A percentile compares a stretch with the other conserved stretches of the same genome.
Evolutionary conservation across 1,284 basidiomycete genomes (phyloP).

Genomic region (Rhizopogon hawkerae): DNA sequence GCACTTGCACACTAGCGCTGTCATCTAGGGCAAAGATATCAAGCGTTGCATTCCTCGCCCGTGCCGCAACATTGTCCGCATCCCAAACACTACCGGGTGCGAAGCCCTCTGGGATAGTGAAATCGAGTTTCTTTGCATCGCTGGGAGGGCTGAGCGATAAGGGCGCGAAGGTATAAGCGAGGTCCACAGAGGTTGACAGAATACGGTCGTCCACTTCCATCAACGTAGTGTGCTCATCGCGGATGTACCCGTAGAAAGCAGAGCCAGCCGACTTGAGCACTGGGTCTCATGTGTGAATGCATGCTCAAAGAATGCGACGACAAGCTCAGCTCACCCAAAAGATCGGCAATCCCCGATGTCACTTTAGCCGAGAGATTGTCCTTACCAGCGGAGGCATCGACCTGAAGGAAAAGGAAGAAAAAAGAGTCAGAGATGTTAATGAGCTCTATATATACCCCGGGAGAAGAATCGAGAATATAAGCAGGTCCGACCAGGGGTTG

Average conservation of each 20-base stretch:
- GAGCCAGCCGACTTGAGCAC: conserved; percentile 90
- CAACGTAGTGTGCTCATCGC: conserved; percentile 87
- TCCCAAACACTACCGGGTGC: conserved; percentile 40
- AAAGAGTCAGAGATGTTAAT: conserved; percentile 3
- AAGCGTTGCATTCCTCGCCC: conserved; percentile 63
- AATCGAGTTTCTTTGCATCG: conserved; percentile 42
- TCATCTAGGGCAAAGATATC: conserved; percentile 82
- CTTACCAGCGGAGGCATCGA: conserved; percentile 57
- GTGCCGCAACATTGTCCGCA: conserved; percentile 44
- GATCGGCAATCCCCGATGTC: conserved; percentile 64
- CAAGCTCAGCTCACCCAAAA: conserved; percentile 51
- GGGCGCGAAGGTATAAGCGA: conserved; percentile 56
- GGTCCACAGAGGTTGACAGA: conserved; percentile 77
- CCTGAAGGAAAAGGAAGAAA: conserved; percentile 23
- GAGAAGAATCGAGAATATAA: background rate
- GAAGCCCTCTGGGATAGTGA: conserved; percentile 37
- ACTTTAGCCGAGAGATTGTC: conserved; percentile 53
- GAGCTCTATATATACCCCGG: conserved; percentile 5
- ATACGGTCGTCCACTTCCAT: conserved; percentile 77
- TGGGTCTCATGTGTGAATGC: conserved; percentile 20
- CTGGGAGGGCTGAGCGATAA: conserved; percentile 38
- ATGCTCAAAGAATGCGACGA: background rate
- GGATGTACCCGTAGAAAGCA: conserved; percentile 75
- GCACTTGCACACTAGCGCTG: conserved; percentile 84
- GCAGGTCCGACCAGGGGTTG: background rate